Evolutionary conservation across 2,329 filamentous ascomycete species (phyloP), one percentile per base, ranked within the genome.

Genomic region (Colletotrichum musicola): DNA sequence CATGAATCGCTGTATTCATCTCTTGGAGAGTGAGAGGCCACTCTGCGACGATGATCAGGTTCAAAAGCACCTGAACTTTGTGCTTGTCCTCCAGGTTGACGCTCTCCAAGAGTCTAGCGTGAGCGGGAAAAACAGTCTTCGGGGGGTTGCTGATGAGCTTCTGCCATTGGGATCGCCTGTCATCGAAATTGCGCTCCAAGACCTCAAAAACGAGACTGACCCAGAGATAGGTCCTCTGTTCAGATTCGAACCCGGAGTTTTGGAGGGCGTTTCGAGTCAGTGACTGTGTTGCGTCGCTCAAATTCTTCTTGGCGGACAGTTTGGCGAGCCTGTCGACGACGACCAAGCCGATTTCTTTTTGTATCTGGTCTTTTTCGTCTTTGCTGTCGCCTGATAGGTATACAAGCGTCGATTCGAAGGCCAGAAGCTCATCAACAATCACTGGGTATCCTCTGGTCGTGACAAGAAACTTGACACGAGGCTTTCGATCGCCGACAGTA

Each of bases 141-240:
- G 14, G 50, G 12, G 6, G 25, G 22, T 4, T n/a, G 13, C 4
- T 53, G 22, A 35, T 14, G 5, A 7, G 25, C 9, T 1, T 10
- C 16, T 4, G 12, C 22, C 14, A 53, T n/a, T 9, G 5, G 6
- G 16, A n/a, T 12, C 25, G 22, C n/a, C 9, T 42, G 12, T 42
- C 40, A 16, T 42, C 12, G 40, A 42, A 42, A 6, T 42, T 42
- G 13, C 40, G 40, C 40, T 42, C 40, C 40, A 53, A 25, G 10
- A 53, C 25, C 13, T 35, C 25, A 12, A 13, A 53, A 9, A 53
- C 16, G 7, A 53, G 22, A 53, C 25, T 14, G 4, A 53, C 25
- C 50, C 50, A 53, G 50, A 53, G 50, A 20, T 53, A 53, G 6
- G 50, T 53, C n/a, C 50, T 53, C 16, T 42, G 12, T 6, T 42